phyloP scores from a whole-genome alignment of 2,329 filamentous ascomycete genomes.

The Lasiodiplodia gonubiensis region DNA sequence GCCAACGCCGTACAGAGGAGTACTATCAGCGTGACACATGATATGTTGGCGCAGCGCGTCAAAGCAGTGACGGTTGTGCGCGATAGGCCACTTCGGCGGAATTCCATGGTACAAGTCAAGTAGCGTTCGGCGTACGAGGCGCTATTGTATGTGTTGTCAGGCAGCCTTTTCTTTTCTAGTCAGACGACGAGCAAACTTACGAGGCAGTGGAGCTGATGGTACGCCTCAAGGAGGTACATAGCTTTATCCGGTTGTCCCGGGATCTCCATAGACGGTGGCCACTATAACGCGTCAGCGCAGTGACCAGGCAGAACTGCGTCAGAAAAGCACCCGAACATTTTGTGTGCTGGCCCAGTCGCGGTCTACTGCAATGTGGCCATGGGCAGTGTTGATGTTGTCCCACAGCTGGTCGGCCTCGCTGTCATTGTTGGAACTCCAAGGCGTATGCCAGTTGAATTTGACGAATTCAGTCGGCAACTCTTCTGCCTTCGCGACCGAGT shows the following conservation, averaged over 20 bases:
- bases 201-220: constrained; percentile 16
- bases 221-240: constrained; percentile 16
- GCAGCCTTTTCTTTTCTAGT: not conserved
- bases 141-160: not conserved
- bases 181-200: not conserved
- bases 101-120: constrained; percentile 1
- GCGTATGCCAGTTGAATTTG: constrained; percentile 7
- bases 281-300: not conserved
- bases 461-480: not conserved
- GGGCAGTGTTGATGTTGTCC: constrained; percentile 14
- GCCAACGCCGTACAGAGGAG: not conserved
- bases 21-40: constrained; percentile 10
- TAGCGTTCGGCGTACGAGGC: not conserved
- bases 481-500: not conserved
- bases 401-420: constrained; percentile 6
- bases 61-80: constrained; percentile 7
- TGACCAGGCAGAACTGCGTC: no score
- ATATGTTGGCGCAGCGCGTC: constrained; percentile 6
- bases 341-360: not conserved
- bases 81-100: not conserved
- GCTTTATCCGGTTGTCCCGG: not conserved
- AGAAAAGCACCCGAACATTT: not conserved
- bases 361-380: constrained; percentile 9
- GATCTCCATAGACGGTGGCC: not conserved
- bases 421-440: constrained; percentile 16